Evolutionary conservation across 495 filamentous ascomycete genomes (phyloP).

Genomic region (Penicillium bialowiezense): DNA sequence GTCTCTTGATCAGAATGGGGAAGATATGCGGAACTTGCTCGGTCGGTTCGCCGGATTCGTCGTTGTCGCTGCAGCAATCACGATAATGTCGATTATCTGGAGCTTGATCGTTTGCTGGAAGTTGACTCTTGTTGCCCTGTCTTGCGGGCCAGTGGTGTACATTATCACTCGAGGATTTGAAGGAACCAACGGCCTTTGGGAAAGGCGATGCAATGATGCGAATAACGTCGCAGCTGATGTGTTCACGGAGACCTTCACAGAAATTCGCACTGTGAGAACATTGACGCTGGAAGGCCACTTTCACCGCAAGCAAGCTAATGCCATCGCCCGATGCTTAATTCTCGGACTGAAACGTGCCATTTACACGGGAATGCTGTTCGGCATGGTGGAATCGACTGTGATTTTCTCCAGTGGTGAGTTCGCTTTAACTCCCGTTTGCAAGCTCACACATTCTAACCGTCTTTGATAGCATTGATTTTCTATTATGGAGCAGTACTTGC

Average conservation of each 20-base stretch:
- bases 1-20: slow-evolving; percentile 77
- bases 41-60: slow-evolving; percentile 72
- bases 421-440: background rate
- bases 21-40: slow-evolving; percentile 82
- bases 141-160: slow-evolving; percentile 66
- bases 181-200: slow-evolving; percentile 64
- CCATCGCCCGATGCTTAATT: slow-evolving; percentile 32
- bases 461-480: slow-evolving; percentile 66
- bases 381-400: slow-evolving; percentile 66
- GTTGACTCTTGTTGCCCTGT: slow-evolving; percentile 73
- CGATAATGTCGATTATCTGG: slow-evolving; percentile 67
- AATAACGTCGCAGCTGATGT: slow-evolving; percentile 53
- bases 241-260: slow-evolving; percentile 75
- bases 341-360: slow-evolving; percentile 40
- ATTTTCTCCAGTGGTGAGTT: slow-evolving; percentile 63
- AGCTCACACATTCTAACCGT: slow-evolving; percentile 4
- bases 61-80: slow-evolving; percentile 63
- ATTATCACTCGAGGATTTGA: slow-evolving; percentile 60
- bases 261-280: slow-evolving; percentile 77
- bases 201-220: slow-evolving; percentile 61
- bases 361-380: slow-evolving; percentile 71
- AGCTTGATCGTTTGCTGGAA: slow-evolving; percentile 74
- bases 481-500: slow-evolving; percentile 74
- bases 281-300: slow-evolving; percentile 78
- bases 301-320: slow-evolving; percentile 57